Base-by-base conservation (phyloP, 495 filamentous ascomycete species). In the Penicillium odoratum region DNA sequence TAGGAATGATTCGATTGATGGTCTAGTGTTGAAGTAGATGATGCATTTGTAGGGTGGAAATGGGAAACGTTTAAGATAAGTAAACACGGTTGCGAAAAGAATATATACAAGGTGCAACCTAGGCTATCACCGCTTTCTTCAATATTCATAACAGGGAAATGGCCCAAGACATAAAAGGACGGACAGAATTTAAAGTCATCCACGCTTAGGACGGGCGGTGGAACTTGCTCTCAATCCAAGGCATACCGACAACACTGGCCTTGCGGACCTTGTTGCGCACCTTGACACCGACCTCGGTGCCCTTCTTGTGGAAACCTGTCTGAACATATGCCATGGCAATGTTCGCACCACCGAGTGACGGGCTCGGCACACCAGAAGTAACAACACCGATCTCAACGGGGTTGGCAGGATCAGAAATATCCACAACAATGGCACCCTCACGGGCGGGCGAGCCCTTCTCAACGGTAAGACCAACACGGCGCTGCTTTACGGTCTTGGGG, bases 291-390 rank as follows among this genome's bases (percentile, higher is more conserved):
- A 98, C 78, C 71, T 93, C 86, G 0, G 93, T 97, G 6, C 92
- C 95, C 47, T 84, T 78, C 81, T 95, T 96, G 63, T 97, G 90
- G 66, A 87, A 69, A 0, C 91, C 92, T 60, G 86, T 82, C 73
- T 86, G 85, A 60, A 98, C 78, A 69, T 98, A 98, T 0, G 88
- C 94, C 94, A 98, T 98, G 43, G 95, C 93, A 53, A 98, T 92
- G 67, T 97, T 97, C 69, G 84, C 87, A 21, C 87, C 87, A 26
- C 85, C 86, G 16, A 96, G 77, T 1, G 87, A 90, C 6, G 93
- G 94, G 63, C 88, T 92, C 0, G 94, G 94, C 60, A 92, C 88
- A 7, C 94, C 94, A 51, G 89, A 93, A 7, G 94, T 98, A 54
- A 98, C 81, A n/a, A 81, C 81, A 8, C 87, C 85, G 36, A 86